Evolutionary conservation across 2,329 filamentous ascomycete species (phyloP).

Genomic region (Alternaria novae-zelandiae): DNA sequence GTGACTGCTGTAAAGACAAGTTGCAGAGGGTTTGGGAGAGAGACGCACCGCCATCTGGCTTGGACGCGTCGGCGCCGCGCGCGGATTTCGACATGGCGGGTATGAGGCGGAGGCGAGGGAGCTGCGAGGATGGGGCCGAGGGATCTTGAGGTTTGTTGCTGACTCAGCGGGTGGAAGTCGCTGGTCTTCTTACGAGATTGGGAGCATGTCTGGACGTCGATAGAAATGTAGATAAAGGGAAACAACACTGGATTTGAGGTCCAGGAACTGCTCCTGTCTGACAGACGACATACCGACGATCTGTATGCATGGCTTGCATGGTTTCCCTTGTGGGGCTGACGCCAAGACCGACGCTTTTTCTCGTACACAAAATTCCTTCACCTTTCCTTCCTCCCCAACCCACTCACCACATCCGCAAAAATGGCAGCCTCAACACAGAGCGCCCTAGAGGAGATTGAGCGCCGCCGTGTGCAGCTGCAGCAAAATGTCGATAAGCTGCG

Average conservation of each 20-base stretch:
- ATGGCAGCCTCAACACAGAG: conserved; percentile 48
- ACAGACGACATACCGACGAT: neutral
- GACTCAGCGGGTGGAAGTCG: conserved; percentile 18
- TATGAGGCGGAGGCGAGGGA: conserved; percentile 10
- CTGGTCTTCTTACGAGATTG: neutral
- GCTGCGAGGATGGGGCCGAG: neutral
- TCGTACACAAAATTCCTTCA: conserved; percentile 13
- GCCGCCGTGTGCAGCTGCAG: conserved; percentile 76
- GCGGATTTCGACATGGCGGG: conserved; percentile 45
- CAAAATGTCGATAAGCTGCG: conserved; percentile 75
- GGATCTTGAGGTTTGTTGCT: conserved; percentile 8
- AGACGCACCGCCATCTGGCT: conserved; percentile 49
- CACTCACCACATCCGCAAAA: conserved; percentile 5
- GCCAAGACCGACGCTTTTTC: conserved; percentile 22
- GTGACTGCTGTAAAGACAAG: conserved; percentile 36
- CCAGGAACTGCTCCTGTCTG: neutral
- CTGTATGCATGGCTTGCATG: conserved; percentile 11
- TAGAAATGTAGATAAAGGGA: neutral
- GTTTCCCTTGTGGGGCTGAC: conserved; percentile 20
- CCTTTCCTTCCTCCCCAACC: neutral
- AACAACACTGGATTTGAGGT: neutral
- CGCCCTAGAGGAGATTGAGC: conserved; percentile 72
- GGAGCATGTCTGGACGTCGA: neutral
- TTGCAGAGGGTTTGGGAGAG: conserved; percentile 39
- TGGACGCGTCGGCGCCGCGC: conserved; percentile 38